phyloP scores from a whole-genome alignment of 1,284 basidiomycete species.

The Athelia sp. region DNA sequence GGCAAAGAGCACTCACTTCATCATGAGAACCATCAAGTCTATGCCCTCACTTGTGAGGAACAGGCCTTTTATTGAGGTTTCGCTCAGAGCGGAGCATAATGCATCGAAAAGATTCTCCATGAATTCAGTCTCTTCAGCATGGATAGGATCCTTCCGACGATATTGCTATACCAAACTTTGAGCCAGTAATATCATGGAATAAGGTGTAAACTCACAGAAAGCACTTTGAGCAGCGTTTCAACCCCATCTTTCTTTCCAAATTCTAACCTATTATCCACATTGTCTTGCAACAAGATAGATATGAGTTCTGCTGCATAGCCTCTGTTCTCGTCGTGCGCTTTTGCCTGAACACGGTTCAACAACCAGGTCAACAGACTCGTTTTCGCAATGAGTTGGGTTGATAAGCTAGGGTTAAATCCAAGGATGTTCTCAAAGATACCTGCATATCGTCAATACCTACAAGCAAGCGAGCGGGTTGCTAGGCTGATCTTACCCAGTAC shows the following conservation, averaged over 20 bases:
- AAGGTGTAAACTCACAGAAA: constrained; percentile 59
- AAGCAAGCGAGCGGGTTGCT: constrained; percentile 5
- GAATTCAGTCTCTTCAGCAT: constrained; percentile 91
- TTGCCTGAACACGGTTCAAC: constrained; percentile 69
- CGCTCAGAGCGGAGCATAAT: constrained; percentile 78
- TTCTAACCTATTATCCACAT: constrained; percentile 56
- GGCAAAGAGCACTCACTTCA: constrained; percentile 66
- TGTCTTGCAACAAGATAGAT: constrained; percentile 83
- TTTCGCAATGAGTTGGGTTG: constrained; percentile 63
- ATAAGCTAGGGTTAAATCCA: constrained; percentile 76
- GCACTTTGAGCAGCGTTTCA: constrained; percentile 70
- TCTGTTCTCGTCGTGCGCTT: constrained; percentile 79
- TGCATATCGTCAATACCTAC: no score
- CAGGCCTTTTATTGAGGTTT: constrained; percentile 70
- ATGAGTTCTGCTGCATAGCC: constrained; percentile 86
- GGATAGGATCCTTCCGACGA: constrained; percentile 74
- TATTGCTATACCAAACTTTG: constrained; percentile 60
- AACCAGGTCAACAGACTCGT: constrained; percentile 81
- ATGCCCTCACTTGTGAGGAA: constrained; percentile 92
- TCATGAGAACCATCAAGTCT: constrained; percentile 94
- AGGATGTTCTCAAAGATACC: constrained; percentile 93
- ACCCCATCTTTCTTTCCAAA: constrained; percentile 74
- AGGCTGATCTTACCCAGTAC: constrained; percentile 66
- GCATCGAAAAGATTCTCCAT: constrained; percentile 96
- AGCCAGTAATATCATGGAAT: constrained; percentile 4